Evolutionary conservation across 441 rosid genomes (phyloP), one percentile per base, ranked within the genome.

Genomic region (Gossypium trilobum): DNA sequence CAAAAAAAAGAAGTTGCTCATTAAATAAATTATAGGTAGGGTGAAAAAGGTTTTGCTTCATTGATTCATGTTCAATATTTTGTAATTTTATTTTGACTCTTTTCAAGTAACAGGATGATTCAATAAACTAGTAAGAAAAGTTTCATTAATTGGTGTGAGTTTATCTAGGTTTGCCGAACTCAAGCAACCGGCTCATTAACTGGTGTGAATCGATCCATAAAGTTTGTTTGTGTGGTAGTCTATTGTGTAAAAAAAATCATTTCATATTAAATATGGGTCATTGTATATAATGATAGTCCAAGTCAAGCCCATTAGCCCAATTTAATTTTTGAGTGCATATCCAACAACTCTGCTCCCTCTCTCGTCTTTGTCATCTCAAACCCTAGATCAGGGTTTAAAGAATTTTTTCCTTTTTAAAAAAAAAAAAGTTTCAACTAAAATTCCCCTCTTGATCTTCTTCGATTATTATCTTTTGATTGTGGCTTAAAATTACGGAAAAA

Each of bases 371-470:
- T 50, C 55, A 50, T 50, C 55, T 50, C 17, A n/a, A 50, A 50
- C 59, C 59, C 60, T 56, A 56, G 60, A 56, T 56, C 60, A 56
- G 29, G 29, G 29, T 20, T 56, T 55, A 55, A 22, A 54, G 59
- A 19, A 7, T 19, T 54, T 0, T 9, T 11, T 50, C 29, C 0
- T 50, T 22, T 22, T 50, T 0, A 13, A 2, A 2, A 3, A 27
- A 27, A 27, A 27, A 27, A 29, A 29, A 29, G 7, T 48, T 7
- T 1, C 42, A 27, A 8, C 57, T 51, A 68, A 51, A 29, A 17
- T 16, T 51, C 8, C 42, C 19, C 39, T 25, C 22, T 25, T 48
- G 6, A 25, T 67, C 0, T 9, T 4, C 39, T 29, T 23, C 70
- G 31, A 23, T 68, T 16, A 51, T 67, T 67, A 56, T 48, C 42